Percentiles rank a stretch among this genome's conserved stretches.
Evolutionary conservation across 768 basidiomycete genomes (phyloP).

Genomic region (Nevesoporus exiguus): DNA sequence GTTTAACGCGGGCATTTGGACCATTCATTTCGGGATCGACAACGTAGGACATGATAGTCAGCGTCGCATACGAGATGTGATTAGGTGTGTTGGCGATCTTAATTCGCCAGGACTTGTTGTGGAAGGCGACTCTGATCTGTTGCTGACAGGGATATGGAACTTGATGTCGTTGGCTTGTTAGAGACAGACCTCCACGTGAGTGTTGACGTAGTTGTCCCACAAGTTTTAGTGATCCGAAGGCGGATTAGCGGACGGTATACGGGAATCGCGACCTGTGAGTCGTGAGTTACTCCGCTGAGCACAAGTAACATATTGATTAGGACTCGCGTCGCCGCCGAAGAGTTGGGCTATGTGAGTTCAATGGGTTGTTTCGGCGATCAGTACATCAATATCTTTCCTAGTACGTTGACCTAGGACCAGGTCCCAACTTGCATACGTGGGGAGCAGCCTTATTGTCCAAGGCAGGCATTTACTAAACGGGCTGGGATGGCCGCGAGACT

Average conservation of each 20-base stretch:
- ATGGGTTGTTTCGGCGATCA: not conserved
- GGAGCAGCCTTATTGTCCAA: slow-evolving; percentile 81
- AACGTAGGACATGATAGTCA: slow-evolving; percentile 35
- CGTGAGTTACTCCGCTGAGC: not conserved
- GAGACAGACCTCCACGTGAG: slow-evolving; percentile 85
- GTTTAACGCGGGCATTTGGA: slow-evolving; percentile 87
- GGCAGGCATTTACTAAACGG: slow-evolving; percentile 34
- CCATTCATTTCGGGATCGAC: slow-evolving; percentile 79
- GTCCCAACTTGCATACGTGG: slow-evolving; percentile 88
- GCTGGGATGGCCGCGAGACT: not conserved
- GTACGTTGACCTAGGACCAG: slow-evolving; percentile 88
- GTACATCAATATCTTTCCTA: slow-evolving; percentile 27
- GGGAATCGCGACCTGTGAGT: slow-evolving; percentile 82
- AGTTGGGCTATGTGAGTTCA: slow-evolving; percentile 73
- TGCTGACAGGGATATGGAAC: slow-evolving; percentile 62
- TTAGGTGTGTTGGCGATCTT: slow-evolving; percentile 49
- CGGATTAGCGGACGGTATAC: slow-evolving; percentile 59
- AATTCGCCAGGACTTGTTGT: not conserved
- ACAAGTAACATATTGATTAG: slow-evolving; percentile 35
- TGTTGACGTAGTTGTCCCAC: slow-evolving; percentile 2
- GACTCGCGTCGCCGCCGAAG: slow-evolving; percentile 71
- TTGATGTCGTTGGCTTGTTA: slow-evolving; percentile 81
- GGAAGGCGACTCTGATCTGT: not conserved
- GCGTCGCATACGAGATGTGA: slow-evolving; percentile 40
- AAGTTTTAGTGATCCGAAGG: not conserved